A percentile compares a stretch with the other conserved stretches of the same genome.
Conservation (phyloP, 805 yeast species). For the Kluyveromyces dobzhanskii region DNA sequence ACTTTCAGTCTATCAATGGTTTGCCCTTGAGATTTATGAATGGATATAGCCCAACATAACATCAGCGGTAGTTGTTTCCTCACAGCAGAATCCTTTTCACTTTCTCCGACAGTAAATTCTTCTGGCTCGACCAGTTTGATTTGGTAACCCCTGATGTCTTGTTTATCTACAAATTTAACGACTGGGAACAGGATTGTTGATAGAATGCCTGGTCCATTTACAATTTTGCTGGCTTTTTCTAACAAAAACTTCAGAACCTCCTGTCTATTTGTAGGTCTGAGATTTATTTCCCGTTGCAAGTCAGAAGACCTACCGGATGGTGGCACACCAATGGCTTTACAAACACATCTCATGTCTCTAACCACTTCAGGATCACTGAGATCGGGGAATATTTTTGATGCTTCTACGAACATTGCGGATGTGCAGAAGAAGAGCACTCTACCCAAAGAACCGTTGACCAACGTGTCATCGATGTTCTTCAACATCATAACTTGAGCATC, state of each 20-base stretch:
- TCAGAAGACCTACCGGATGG: constrained; percentile 17
- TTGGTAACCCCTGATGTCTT: constrained; percentile 15
- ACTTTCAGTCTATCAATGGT: constrained; percentile 64
- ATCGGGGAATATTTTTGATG: constrained; percentile 17
- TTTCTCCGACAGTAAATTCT: constrained; percentile 33
- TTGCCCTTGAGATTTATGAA: constrained; percentile 83
- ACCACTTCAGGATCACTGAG: constrained; percentile 22
- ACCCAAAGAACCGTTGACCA: constrained; percentile 92
- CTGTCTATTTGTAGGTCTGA: constrained; percentile 13
- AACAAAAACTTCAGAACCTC: constrained; percentile 13
- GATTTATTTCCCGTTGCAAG: constrained; percentile 19
- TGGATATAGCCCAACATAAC: constrained; percentile 76
- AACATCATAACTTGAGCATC: constrained; percentile 94
- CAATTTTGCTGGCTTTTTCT: constrained; percentile 9
- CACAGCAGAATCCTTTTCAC: constrained; percentile 25
- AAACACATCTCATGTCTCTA: constrained; percentile 27
- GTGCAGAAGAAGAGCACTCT: constrained; percentile 41
- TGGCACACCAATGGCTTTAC: constrained; percentile 24
- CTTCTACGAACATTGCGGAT: constrained; percentile 15
- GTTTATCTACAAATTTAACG: constrained; percentile 25
- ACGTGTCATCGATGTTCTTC: constrained; percentile 62
- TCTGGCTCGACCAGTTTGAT: constrained; percentile 31
- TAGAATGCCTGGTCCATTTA: constrained; percentile 1
- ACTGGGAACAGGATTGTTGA: constrained; percentile 23
- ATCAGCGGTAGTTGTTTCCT: constrained; percentile 62